Base-by-base conservation (phyloP, 495 filamentous ascomycete species). In the Mytilinidion resinicola region DNA sequence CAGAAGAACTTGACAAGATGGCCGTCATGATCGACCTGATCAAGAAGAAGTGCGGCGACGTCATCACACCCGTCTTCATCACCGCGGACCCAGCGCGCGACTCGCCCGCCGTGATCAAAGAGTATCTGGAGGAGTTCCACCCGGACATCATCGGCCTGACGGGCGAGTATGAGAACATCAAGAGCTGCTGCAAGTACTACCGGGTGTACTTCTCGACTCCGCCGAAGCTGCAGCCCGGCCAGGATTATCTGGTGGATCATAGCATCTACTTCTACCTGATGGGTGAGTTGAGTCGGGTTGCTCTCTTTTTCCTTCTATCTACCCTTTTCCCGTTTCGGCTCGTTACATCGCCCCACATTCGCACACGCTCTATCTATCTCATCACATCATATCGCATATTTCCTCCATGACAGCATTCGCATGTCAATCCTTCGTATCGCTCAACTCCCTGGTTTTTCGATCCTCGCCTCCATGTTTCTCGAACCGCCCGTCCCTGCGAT, bases 231-330 rank as follows among this genome's bases (percentile, higher is more conserved):
- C 84, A 92, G 77, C 84, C 89, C 1, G 93, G 90, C 9, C 88
- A 96, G 77, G 93, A 98, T 72, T 98, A 98, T 74, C 72, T 98
- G 60, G 93, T 98, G 39, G 93, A 97, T 74, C 93, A 98, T 75
- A 96, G 90, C 68, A 97, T 98, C 61, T 98, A 98, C 78, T 98
- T 98, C 69, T 98, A 98, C 71, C 74, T 98, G 59, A 98, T 98
- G 93, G 85, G 84, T 86, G 73, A 72, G 81, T 75, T 19, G 25
- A 2, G 25, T 30, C 25, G 25, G 25, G 25, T 6, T 30, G 25
- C 25, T 30, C 25, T 30, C 25, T 30, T 30, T 30, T 30, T 30
- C 25, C 6, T 51, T 38, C 34, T 36, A 25, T 50, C 17, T 30
- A 30, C 35, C 36, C 21, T 39, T 50, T 12, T 17, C 33, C 25